Conservation (phyloP, 176 grass and related monocot genomes). For the Oryza meyeriana region DNA sequence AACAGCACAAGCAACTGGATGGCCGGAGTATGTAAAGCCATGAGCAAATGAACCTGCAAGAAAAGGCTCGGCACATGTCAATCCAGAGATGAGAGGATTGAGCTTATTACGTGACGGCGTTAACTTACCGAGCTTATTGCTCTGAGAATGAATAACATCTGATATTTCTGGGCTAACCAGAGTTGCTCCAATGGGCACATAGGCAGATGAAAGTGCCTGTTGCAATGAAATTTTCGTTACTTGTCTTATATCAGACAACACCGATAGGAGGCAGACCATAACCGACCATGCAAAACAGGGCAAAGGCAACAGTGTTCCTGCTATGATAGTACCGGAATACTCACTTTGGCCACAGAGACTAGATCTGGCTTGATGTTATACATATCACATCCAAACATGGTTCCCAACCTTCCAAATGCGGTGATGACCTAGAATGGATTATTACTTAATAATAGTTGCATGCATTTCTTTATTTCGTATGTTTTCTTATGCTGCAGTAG, state of each 20-base stretch:
- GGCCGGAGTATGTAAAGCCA: constrained; percentile 94
- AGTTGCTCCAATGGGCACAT: constrained; percentile 83
- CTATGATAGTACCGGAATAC: neutral
- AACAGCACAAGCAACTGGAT: constrained; percentile 88
- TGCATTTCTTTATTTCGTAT: neutral
- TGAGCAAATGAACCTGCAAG: constrained; percentile 86
- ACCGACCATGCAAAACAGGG: neutral
- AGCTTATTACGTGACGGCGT: neutral
- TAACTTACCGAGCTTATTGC: constrained; percentile 87
- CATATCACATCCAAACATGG: constrained; percentile 94
- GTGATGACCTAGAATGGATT: constrained; percentile 75
- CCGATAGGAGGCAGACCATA: neutral
- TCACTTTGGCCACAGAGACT: constrained; percentile 88
- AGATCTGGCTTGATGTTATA: constrained; percentile 87
- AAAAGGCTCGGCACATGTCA: neutral
- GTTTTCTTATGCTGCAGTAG: neutral
- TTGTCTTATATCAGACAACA: neutral
- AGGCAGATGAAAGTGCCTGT: constrained; percentile 95
- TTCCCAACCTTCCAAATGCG: constrained; percentile 95
- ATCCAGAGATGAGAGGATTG: neutral
- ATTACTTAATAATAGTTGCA: constrained; percentile 1
- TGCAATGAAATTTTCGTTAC: constrained; percentile 22
- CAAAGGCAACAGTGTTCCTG: neutral
- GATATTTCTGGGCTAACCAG: constrained; percentile 92
- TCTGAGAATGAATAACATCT: constrained; percentile 88